phyloP scores from a whole-genome alignment of 805 yeast genomes.

The Candida boleticola region DNA sequence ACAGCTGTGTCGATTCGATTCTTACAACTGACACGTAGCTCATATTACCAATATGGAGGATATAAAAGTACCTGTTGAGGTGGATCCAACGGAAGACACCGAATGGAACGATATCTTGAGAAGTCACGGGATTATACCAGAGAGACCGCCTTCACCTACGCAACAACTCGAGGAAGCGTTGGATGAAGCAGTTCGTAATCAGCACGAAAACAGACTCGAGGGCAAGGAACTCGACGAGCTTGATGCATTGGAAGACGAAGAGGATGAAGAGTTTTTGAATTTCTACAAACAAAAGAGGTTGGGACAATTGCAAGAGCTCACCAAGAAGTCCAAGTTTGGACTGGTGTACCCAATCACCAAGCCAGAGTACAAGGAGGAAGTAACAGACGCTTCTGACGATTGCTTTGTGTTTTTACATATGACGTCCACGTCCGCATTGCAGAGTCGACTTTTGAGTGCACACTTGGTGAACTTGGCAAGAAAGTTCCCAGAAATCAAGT shows the following conservation, averaged over 20 bases:
- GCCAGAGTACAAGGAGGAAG: constrained; percentile 83
- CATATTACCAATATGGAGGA: constrained; percentile 21
- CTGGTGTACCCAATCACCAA: constrained; percentile 74
- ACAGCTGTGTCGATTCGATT: background rate
- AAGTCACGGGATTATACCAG: constrained; percentile 88
- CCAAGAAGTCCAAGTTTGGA: constrained; percentile 64
- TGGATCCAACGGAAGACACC: constrained; percentile 94
- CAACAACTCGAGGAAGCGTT: constrained; percentile 83
- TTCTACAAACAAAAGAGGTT: constrained; percentile 74
- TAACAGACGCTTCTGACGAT: constrained; percentile 74
- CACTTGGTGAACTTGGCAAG: constrained; percentile 58
- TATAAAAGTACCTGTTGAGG: constrained; percentile 75
- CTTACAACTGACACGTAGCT: background rate
- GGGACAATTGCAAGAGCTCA: constrained; percentile 65
- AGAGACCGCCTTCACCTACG: constrained; percentile 85
- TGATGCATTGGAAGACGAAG: constrained; percentile 87
- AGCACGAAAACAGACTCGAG: constrained; percentile 82
- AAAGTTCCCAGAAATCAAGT: constrained; percentile 77
- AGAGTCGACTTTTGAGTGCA: constrained; percentile 67
- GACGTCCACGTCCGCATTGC: constrained; percentile 64
- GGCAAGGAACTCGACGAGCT: constrained; percentile 75
- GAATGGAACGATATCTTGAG: constrained; percentile 98
- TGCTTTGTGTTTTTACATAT: constrained; percentile 76
- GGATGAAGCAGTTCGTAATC: constrained; percentile 74
- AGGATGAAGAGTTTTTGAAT: constrained; percentile 85